phyloP scores from a whole-genome alignment of 768 basidiomycete species.

The Leccinum longicurvipes region DNA sequence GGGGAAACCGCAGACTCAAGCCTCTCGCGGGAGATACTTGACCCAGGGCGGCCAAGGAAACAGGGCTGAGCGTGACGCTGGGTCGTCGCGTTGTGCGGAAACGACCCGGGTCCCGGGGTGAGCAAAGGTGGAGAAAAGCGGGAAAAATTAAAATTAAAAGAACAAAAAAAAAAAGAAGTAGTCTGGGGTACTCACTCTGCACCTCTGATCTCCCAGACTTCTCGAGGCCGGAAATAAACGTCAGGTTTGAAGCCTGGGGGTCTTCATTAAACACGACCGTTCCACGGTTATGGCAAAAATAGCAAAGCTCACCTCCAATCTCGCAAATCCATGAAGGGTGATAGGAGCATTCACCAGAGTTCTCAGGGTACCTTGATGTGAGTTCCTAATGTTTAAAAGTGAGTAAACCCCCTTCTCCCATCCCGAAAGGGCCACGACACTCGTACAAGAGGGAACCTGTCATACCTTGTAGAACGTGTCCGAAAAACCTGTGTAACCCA shows the following conservation, averaged over 20 bases:
- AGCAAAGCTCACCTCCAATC: constrained; percentile 49
- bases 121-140: neutral
- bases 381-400: constrained; percentile 46
- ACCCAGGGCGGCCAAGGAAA: constrained; percentile 75
- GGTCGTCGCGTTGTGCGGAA: neutral
- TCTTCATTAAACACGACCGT: neutral
- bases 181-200: constrained; percentile 50
- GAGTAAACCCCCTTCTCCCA: neutral
- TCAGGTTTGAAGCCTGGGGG: constrained; percentile 56
- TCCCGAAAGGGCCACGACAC: neutral
- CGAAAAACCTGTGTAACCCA: constrained; percentile 60
- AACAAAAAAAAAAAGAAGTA: neutral
- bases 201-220: constrained; percentile 89
- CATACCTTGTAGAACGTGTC: constrained; percentile 75
- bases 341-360: constrained; percentile 50
- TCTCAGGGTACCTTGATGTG: constrained; percentile 58
- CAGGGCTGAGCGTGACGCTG: constrained; percentile 81
- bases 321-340: constrained; percentile 59
- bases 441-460: neutral
- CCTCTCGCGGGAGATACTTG: constrained; percentile 58
- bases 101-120: no score
- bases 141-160: neutral
- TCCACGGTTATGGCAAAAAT: neutral
- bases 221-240: constrained; percentile 65
- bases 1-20: constrained; percentile 82